These are phyloP conservation scores for Stellera chamaejasme DNA, from an alignment of 345 rosid genomes.

Conservation along the genomic window DNA sequence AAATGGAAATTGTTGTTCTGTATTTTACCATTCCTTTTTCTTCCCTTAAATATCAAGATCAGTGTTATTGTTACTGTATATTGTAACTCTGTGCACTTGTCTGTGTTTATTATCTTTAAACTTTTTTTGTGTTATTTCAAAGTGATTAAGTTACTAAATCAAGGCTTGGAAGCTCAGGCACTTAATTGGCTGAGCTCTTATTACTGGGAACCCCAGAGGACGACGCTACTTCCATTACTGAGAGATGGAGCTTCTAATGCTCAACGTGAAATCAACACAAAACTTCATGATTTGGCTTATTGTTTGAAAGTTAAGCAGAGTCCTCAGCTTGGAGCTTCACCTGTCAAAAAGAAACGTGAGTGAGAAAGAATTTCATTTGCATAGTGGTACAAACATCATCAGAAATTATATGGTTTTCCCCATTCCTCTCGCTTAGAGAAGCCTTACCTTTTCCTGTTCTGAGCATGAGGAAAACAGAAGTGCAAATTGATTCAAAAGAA, in stretches of 20 bases:
- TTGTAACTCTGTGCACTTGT: too few species aligned
- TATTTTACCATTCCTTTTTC: too few species aligned
- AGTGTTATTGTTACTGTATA: too few species aligned
- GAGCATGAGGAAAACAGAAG: too few species aligned
- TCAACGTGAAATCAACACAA: conserved; percentile 55
- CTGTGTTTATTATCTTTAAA: too few species aligned
- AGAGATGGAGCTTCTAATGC: conserved; percentile 40
- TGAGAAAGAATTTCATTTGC: conserved; percentile 12
- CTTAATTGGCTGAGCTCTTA: conserved; percentile 75
- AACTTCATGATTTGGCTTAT: conserved; percentile 46
- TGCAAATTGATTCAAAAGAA: too few species aligned
- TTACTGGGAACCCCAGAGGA: conserved; percentile 79
- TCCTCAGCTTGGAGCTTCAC: conserved; percentile 29
- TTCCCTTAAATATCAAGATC: too few species aligned
- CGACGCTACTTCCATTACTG: conserved; percentile 40
- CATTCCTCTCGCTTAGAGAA: background rate
- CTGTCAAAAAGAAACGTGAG: conserved; percentile 37
- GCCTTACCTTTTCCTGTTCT: too few species aligned
- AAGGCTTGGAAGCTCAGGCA: conserved; percentile 42
- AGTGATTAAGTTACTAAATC: too few species aligned
- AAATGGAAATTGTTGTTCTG: background rate
- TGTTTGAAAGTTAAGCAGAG: conserved; percentile 34
- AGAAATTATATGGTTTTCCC: background rate
- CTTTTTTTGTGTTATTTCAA: too few species aligned
- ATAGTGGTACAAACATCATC: background rate